Percentiles rank a stretch among this genome's conserved stretches.
Conservation (phyloP, 176 grass and related monocot species). For the Triticum urartu region DNA sequence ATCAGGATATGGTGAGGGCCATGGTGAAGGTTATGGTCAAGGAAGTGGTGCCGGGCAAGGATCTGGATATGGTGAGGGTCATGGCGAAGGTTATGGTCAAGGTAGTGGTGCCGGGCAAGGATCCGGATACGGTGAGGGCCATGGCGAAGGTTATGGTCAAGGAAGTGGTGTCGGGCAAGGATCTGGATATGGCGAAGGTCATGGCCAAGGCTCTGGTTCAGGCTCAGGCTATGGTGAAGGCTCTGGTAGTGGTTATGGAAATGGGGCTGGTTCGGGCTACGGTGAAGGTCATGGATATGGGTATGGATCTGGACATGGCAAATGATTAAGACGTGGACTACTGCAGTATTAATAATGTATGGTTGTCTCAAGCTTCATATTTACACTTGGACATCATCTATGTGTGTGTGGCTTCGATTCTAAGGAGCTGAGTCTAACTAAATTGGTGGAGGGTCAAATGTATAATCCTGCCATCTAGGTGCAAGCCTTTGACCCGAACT, state of each 20-base stretch:
- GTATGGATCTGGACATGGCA: constrained; percentile 11
- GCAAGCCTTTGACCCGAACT: neutral
- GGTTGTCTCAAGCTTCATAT: neutral
- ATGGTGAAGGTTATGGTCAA: constrained; percentile 29
- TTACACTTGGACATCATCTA: neutral
- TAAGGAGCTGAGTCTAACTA: neutral
- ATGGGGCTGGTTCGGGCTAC: constrained; percentile 12
- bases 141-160: constrained; percentile 6
- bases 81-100: constrained; percentile 18
- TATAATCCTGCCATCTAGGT: neutral
- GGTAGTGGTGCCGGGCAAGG: neutral
- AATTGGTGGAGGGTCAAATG: neutral
- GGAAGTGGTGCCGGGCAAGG: neutral
- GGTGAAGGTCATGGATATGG: constrained; percentile 37
- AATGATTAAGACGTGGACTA: neutral
- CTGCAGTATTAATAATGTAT: neutral
- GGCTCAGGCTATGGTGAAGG: constrained; percentile 15
- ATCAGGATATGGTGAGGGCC: constrained; percentile 9
- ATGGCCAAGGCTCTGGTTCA: constrained; percentile 18
- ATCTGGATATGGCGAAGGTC: constrained; percentile 5
- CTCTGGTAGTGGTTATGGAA: constrained; percentile 6
- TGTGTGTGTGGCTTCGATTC: neutral
- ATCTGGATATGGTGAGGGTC: neutral
- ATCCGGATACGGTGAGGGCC: neutral
- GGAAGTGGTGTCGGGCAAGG: neutral